Evolutionary conservation across 352 stramenopile genomes (phyloP).

Genomic region (Phytophthora sp.): DNA sequence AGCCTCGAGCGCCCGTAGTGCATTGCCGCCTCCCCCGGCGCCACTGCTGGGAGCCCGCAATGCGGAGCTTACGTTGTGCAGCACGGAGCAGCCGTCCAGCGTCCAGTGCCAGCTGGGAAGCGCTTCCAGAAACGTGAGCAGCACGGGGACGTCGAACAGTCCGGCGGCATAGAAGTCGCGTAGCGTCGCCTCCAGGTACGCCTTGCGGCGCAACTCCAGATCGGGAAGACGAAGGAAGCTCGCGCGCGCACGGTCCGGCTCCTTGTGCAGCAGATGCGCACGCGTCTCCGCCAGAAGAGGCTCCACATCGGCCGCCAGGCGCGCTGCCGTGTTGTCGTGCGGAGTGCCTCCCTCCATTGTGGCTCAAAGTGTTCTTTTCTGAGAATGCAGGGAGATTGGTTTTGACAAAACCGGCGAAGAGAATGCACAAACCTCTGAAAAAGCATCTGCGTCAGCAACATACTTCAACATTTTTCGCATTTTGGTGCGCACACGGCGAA

Average conservation of each 20-base stretch:
- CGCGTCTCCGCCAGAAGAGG: slow-evolving; percentile 43
- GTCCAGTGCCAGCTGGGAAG: slow-evolving; percentile 77
- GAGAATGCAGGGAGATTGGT: slow-evolving; percentile 24
- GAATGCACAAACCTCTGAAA: background rate
- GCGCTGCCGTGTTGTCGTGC: slow-evolving; percentile 13
- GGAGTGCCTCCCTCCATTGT: slow-evolving; percentile 7
- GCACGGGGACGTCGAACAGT: slow-evolving; percentile 63
- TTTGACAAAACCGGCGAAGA: slow-evolving; percentile 6
- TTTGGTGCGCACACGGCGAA: too few species aligned
- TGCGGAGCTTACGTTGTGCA: slow-evolving; percentile 60
- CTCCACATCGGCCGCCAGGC: slow-evolving; percentile 25
- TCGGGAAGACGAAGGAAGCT: slow-evolving; percentile 67
- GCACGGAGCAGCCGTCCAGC: slow-evolving; percentile 68
- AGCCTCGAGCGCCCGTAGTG: slow-evolving; percentile 36
- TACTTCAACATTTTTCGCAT: slow-evolving; percentile 15
- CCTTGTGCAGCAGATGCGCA: slow-evolving; percentile 54
- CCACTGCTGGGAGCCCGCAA: slow-evolving; percentile 43
- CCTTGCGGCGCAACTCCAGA: slow-evolving; percentile 44
- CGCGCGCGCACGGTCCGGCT: slow-evolving; percentile 58
- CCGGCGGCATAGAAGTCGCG: slow-evolving; percentile 71
- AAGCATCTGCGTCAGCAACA: background rate
- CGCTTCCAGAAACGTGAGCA: slow-evolving; percentile 73
- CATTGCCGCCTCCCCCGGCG: slow-evolving; percentile 31
- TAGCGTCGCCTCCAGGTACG: slow-evolving; percentile 60
- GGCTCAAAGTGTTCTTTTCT: slow-evolving; percentile 16